Percentiles rank a stretch among this genome's conserved stretches.
These are phyloP conservation scores for Plasmodium chabaudi DNA, from an alignment of 169 alveolate genomes.

Conservation along the genomic window DNA sequence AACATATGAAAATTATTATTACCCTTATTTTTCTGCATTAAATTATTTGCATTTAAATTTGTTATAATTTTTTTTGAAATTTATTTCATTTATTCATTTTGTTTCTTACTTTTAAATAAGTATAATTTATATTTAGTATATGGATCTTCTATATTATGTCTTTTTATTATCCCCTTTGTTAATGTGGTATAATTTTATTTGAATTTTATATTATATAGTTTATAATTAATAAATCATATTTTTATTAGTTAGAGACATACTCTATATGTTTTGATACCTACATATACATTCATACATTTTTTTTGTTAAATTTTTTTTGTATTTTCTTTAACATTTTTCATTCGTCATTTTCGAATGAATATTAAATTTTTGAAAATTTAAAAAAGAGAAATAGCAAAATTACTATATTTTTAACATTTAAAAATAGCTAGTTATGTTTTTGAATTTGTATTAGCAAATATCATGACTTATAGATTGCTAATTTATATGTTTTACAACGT, in stretches of 20 bases:
- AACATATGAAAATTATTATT: conserved; percentile 50
- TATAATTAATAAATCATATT: neutral
- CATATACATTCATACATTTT: too few species aligned
- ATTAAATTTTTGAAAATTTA: too few species aligned
- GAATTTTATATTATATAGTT: neutral
- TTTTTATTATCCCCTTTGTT: neutral
- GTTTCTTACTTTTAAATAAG: neutral
- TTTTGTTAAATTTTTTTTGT: too few species aligned
- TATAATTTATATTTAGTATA: neutral
- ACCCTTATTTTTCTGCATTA: conserved; percentile 59
- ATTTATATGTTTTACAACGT: too few species aligned
- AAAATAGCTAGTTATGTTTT: too few species aligned
- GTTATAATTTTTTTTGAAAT: neutral
- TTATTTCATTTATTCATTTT: neutral
- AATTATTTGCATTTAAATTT: conserved; percentile 24
- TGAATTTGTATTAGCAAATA: too few species aligned
- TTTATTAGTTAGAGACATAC: neutral
- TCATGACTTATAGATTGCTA: too few species aligned
- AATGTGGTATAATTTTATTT: neutral
- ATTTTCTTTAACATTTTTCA: too few species aligned
- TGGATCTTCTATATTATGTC: neutral
- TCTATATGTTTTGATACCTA: too few species aligned
- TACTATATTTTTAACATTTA: too few species aligned
- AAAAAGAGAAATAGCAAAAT: too few species aligned
- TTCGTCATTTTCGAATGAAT: too few species aligned